These are phyloP conservation scores for Leishmania tarentolae DNA, from an alignment of 208 protist genomes.

Conservation along the genomic window DNA sequence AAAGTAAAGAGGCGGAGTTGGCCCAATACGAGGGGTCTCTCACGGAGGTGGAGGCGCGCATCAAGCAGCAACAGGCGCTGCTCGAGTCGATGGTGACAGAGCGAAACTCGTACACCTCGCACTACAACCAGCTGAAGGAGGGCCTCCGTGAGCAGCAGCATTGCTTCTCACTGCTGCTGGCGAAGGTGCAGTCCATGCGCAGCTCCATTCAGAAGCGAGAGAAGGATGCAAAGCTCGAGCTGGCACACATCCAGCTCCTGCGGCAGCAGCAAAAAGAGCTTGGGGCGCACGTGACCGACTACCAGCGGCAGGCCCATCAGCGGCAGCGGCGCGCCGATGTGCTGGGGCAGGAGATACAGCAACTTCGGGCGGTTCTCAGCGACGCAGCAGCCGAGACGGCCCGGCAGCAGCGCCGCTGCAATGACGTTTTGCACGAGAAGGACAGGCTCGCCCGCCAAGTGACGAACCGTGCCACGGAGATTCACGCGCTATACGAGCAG, in stretches of 20 bases:
- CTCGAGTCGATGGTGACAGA: slow-evolving; percentile 95
- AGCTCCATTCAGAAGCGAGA: slow-evolving; percentile 93
- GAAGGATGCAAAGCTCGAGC: slow-evolving; percentile 49
- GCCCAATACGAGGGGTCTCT: slow-evolving; percentile 84
- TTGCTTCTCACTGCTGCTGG: slow-evolving; percentile 95
- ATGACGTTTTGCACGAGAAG: slow-evolving; percentile 94
- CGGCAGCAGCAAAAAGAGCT: slow-evolving; percentile 55
- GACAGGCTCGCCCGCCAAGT: slow-evolving; percentile 94
- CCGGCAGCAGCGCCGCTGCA: slow-evolving; percentile 92
- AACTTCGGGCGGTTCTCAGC: slow-evolving; percentile 92
- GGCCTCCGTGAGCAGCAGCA: slow-evolving; percentile 94
- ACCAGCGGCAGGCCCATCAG: slow-evolving; percentile 45
- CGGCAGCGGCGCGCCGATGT: slow-evolving; percentile 38
- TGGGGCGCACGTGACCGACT: slow-evolving; percentile 46
- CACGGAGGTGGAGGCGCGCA: slow-evolving; percentile 57
- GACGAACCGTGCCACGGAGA: slow-evolving; percentile 95
- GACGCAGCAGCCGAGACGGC: slow-evolving; percentile 88
- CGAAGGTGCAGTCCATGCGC: slow-evolving; percentile 92
- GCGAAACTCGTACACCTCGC: slow-evolving; percentile 96
- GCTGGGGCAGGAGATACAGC: slow-evolving; percentile 81
- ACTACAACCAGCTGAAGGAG: slow-evolving; percentile 94
- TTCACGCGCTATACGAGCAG: slow-evolving; percentile 96
- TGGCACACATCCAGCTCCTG: slow-evolving; percentile 46
- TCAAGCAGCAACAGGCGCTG: slow-evolving; percentile 75
- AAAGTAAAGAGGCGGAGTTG: slow-evolving; percentile 78